These are phyloP conservation scores for Calocybe indica DNA, from an alignment of 768 basidiomycete species.

Conservation along the genomic window DNA sequence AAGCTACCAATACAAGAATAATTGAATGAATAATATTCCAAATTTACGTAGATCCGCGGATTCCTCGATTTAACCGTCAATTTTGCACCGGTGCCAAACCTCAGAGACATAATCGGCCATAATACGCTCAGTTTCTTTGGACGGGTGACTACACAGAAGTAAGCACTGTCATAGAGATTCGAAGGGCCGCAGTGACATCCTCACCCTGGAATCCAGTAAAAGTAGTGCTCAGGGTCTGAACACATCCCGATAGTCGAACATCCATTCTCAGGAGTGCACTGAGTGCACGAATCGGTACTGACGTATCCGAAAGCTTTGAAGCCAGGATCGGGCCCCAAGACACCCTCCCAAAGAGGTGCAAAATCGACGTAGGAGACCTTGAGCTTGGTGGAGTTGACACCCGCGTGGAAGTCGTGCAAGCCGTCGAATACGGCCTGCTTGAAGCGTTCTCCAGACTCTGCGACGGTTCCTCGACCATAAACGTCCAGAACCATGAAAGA, in stretches of 20 bases:
- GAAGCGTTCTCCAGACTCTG: conserved; percentile 37
- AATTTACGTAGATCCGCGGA: too few relatives aligned
- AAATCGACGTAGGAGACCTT: conserved; percentile 43
- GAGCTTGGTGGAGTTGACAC: conserved; percentile 18
- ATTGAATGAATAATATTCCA: background rate
- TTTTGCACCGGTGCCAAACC: conserved; percentile 27
- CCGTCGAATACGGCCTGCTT: conserved; percentile 40
- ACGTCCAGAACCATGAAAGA: conserved; percentile 44
- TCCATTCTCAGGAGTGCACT: conserved; percentile 21
- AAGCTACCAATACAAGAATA: background rate
- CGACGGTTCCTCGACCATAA: conserved; percentile 40
- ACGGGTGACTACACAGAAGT: conserved; percentile 36
- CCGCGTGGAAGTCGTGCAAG: conserved; percentile 26
- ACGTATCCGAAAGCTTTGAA: conserved; percentile 43
- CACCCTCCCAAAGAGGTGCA: conserved; percentile 43
- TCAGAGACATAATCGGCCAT: conserved; percentile 47
- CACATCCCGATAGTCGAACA: conserved; percentile 29
- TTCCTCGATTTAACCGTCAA: background rate
- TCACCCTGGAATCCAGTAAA: conserved; percentile 48
- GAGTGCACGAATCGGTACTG: conserved; percentile 27
- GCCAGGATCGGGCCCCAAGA: conserved; percentile 37
- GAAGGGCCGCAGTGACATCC: conserved; percentile 10
- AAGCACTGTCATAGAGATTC: background rate
- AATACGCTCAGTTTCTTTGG: conserved; percentile 40
- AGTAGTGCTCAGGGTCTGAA: conserved; percentile 39